Evolutionary conservation across 371 early-diverging fungal species (phyloP), one percentile per base, ranked within the genome.

Genomic region (Rhizopus sp.): DNA sequence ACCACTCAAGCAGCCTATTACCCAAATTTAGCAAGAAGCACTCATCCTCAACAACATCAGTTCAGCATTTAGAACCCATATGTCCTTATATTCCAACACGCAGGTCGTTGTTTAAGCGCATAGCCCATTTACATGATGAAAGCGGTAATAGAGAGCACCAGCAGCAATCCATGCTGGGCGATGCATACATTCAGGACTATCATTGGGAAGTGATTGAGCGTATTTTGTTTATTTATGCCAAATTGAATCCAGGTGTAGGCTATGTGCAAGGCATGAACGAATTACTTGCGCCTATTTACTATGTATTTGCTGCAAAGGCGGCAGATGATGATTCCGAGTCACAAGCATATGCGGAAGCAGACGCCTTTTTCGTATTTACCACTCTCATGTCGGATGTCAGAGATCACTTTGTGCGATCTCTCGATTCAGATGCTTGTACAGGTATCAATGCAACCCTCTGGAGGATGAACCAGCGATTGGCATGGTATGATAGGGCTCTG

Each of bases 261-360:
- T 94, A 94, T 66, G 89, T 92, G 10, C 95, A 94, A 67, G 93
- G 95, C 41, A 93, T 94, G 95, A 93, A 93, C 63, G 91, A 93
- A 62, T 67, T 94, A 33, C 62, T 93, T 15, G 93, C 87, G 5
- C 93, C 95, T 0, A 81, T 94, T 23, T 94, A 93, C 64, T 93
- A 90, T 46, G 86, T 92, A 0, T 75, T 90, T 61, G 88, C 91
- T 23, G 64, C 64, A 0, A 62, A 61, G 30, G 16, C 55, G 3
- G 47, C 56, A 12, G 66, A 66, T 3, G 84, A 88, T 16, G 87
- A 90, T 56, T 54, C 63, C 2, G 82, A 76, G 50, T 56, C 69
- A 1, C 77, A 77, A 78, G 89, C 87, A 0, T 86, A 92, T 23
- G 92, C 93, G 0, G 95, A 94, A 63, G 93, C 95, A 2, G 94